Base-by-base conservation (phyloP, 2,329 filamentous ascomycete genomes). In the Berkeleyomyces rouxiae region DNA sequence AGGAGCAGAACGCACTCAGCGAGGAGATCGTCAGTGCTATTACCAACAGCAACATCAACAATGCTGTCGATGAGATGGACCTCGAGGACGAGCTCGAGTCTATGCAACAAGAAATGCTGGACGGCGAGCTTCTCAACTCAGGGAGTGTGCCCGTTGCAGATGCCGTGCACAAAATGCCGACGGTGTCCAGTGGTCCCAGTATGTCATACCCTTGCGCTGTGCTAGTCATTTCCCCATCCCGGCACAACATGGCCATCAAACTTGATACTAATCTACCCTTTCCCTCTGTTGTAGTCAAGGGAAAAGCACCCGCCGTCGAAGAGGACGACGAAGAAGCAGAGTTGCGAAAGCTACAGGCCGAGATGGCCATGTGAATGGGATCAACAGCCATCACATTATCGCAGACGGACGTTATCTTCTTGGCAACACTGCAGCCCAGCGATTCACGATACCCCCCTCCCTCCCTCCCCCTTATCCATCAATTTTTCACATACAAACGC, bases 301-400 rank as follows among this genome's bases (percentile, higher is more conserved):
- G 76, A 67, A 79, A 82, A 68, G 75, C 76, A 65, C 72, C 74
- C 42, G 58, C 46, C 23, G 49, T 71, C 68, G 84, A 87, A 71
- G 90, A 96, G 73, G 91, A 96, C 73, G 92, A 97, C 79, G 93
- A 97, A 72, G 92, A 97, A 74, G 92, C 86, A 70, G 92, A 97
- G 77, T 78, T 97, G 71, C 83, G 87, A 74, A 96, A 93, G 76
- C 75, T 99, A 68, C 90, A 95, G 73, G 91, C 90, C 43, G 92
- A 96, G 75, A 97, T 97, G 92, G 91, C 91, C 67, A 96, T 96
- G 86, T 95, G 70, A 79, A 55, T n/a, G 44, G 53, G 23, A 23
- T 23, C 23, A 23, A 23, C 23, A 44, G 13, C 9, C 5, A 16
- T 23, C 39, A 39, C 43, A 31, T 31, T 23, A 33, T 47, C 13